Base-by-base conservation (phyloP, 352 stramenopile genomes). In the Pythium oligandrum region DNA sequence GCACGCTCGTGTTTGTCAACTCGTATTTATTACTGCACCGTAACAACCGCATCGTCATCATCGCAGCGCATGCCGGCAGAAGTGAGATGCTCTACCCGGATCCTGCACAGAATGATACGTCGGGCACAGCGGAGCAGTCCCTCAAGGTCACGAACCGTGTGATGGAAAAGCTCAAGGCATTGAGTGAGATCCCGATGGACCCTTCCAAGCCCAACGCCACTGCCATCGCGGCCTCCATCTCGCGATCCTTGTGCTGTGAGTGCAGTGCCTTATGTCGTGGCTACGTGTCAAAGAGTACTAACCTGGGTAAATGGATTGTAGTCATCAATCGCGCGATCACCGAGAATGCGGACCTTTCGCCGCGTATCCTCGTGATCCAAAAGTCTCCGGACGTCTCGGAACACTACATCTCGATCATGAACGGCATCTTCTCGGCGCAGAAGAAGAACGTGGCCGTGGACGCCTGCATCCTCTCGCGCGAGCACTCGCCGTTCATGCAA, bases 401-500 rank as follows among this genome's bases (percentile, higher is more conserved):
- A 63, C 83, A 94, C 61, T 95, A 95, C 67, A 95, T 95, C 48
- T 81, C 83, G 9, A 89, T 93, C 65, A 95, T 95, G 86, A 95
- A 95, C 58, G 79, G 71, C 53, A 93, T 93, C 55, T 95, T 95
- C 61, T 93, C 86, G 40, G 86, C 86, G 1, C 83, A 95, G 57
- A 95, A 95, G 67, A 91, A 88, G 61, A 73, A 66, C 44, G 78
- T 95, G 17, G 71, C 81, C 30, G 79, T 95, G 12, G 86, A 95
- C 53, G 79, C 83, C 11, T 92, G 84, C 51, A 83, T 94, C 40
- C 64, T 95, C 40, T 61, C 68, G 10, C 47, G 64, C 3, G 83
- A 93, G 33, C 83, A 88, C 52, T 95, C 86, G 57, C 78, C 80
- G 47, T 94, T 95, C 64, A 75, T 95, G 72, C 86, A 95, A 59